Percentiles rank a stretch among this genome's conserved stretches.
phyloP scores from a whole-genome alignment of 805 yeast genomes.

The Isabelozyma heimii region DNA sequence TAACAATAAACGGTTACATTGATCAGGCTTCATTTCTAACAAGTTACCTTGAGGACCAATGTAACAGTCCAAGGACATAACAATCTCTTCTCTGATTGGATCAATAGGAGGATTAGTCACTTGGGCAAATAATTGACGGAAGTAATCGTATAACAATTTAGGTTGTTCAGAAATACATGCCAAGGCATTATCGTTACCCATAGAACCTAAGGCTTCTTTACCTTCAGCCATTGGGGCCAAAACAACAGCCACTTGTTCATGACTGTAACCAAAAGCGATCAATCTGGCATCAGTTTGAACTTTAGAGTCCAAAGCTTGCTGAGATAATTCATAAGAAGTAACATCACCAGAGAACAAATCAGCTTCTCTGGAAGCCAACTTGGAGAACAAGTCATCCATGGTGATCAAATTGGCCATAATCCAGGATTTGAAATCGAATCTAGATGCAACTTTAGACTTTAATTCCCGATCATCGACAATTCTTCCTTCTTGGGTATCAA shows the following conservation, averaged over 20 bases:
- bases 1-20: slow-evolving; percentile 84
- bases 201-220: slow-evolving; percentile 93
- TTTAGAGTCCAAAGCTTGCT: not conserved
- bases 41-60: slow-evolving; percentile 98
- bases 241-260: slow-evolving; percentile 80
- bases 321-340: slow-evolving; percentile 16
- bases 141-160: slow-evolving; percentile 84
- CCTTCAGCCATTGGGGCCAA: slow-evolving; percentile 96
- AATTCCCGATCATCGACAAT: slow-evolving; percentile 92
- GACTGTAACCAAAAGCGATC: slow-evolving; percentile 88
- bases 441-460: slow-evolving; percentile 72
- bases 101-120: slow-evolving; percentile 99
- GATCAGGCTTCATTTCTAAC: slow-evolving; percentile 86
- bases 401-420: slow-evolving; percentile 80
- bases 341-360: slow-evolving; percentile 24
- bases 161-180: slow-evolving; percentile 96
- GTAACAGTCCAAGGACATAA: slow-evolving; percentile 95
- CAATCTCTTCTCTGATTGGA: slow-evolving; percentile 94
- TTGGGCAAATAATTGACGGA: slow-evolving; percentile 95
- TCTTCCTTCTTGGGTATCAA: slow-evolving; percentile 89
- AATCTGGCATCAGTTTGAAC: slow-evolving; percentile 82
- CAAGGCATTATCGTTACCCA: slow-evolving; percentile 97
- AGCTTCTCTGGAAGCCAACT: slow-evolving; percentile 45
- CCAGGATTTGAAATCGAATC: slow-evolving; percentile 94
- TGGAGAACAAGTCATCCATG: slow-evolving; percentile 68